Conservation (phyloP, 2,329 filamentous ascomycete species). For the Parascedosporium putredinis region DNA sequence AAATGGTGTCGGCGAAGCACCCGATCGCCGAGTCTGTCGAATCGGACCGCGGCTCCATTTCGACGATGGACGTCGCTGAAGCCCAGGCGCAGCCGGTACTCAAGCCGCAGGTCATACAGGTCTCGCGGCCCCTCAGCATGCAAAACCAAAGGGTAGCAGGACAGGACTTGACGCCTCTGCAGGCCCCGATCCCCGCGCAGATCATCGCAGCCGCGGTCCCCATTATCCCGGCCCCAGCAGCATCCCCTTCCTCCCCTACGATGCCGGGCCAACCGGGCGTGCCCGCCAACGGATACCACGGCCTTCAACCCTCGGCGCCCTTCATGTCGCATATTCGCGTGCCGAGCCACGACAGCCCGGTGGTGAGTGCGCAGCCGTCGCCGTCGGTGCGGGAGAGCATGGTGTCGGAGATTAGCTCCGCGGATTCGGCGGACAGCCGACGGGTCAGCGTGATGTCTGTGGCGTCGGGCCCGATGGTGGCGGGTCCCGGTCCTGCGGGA, state of each 20-base stretch:
- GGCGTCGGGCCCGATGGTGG: too few relatives aligned
- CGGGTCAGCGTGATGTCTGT: slow-evolving; percentile 2
- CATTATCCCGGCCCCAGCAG: background rate
- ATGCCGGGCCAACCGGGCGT: background rate
- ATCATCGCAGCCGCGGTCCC: background rate
- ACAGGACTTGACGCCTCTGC: background rate
- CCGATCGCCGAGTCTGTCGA: background rate
- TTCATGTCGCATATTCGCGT: background rate
- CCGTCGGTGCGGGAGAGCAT: slow-evolving; percentile 3
- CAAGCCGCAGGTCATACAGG: slow-evolving; percentile 13
- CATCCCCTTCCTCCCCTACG: background rate
- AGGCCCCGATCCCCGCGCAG: background rate
- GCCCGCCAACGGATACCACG: background rate
- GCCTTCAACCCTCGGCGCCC: background rate
- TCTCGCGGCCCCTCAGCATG: background rate
- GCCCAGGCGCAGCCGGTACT: slow-evolving; percentile 14
- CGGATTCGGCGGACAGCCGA: background rate
- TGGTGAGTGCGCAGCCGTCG: background rate
- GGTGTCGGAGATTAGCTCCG: slow-evolving; percentile 3
- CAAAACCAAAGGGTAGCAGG: background rate
- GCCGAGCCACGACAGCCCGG: slow-evolving; percentile 1
- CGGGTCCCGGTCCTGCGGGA: background rate
- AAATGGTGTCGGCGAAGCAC: background rate
- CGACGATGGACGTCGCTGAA: slow-evolving; percentile 15
- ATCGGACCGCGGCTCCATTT: slow-evolving; percentile 14